These are phyloP conservation scores for Lipomyces sp. DNA, from an alignment of 805 yeast genomes.

Conservation along the genomic window DNA sequence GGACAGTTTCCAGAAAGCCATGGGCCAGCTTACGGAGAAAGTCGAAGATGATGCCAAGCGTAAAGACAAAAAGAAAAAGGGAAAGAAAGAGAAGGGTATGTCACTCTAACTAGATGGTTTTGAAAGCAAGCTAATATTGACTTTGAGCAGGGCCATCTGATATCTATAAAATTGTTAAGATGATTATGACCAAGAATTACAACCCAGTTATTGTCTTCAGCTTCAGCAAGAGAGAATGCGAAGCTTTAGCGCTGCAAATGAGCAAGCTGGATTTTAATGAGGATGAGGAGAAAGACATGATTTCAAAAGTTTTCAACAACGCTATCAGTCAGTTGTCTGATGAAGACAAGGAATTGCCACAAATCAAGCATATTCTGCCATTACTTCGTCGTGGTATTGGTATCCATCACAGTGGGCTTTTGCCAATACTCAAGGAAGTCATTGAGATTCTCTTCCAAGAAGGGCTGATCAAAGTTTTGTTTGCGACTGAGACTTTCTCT, in stretches of 20 bases:
- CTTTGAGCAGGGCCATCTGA: slow-evolving; percentile 56
- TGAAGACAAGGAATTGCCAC: slow-evolving; percentile 89
- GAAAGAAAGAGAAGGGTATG: slow-evolving; percentile 76
- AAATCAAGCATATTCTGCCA: slow-evolving; percentile 89
- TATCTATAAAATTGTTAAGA: slow-evolving; percentile 84
- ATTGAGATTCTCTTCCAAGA: slow-evolving; percentile 96
- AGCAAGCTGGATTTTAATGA: slow-evolving; percentile 92
- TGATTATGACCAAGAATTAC: slow-evolving; percentile 95
- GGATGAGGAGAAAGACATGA: slow-evolving; percentile 90
- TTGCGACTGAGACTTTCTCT: slow-evolving; percentile 98
- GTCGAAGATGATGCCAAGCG: slow-evolving; percentile 59
- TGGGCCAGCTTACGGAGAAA: slow-evolving; percentile 92
- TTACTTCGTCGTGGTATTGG: slow-evolving; percentile 94
- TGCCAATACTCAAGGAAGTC: slow-evolving; percentile 92
- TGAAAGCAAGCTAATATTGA: neutral
- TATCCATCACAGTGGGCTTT: slow-evolving; percentile 94
- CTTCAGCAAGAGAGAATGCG: slow-evolving; percentile 97
- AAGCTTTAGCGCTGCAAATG: slow-evolving; percentile 90
- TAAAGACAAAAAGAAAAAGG: slow-evolving; percentile 66
- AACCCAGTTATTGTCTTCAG: slow-evolving; percentile 98
- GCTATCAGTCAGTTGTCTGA: slow-evolving; percentile 89
- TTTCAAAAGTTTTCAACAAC: slow-evolving; percentile 85
- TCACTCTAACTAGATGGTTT: slow-evolving; percentile 54
- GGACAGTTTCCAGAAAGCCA: slow-evolving; percentile 97
- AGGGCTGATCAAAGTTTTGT: slow-evolving; percentile 89